Percentiles rank a stretch among this genome's conserved stretches.
phyloP scores from a whole-genome alignment of 2,329 filamentous ascomycete species.

The Xylaria arbuscula region DNA sequence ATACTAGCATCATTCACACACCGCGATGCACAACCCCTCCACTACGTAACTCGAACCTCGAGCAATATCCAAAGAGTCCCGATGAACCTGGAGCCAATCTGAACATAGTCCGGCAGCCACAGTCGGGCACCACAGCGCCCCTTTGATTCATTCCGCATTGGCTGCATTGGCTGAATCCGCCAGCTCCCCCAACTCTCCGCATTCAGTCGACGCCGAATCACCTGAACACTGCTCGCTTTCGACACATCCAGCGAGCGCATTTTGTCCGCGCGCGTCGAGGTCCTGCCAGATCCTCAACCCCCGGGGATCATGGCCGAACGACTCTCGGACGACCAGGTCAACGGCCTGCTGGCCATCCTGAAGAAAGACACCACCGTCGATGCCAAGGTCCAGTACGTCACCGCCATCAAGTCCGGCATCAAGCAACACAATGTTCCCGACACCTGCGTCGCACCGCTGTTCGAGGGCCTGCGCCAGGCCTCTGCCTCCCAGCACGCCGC shows the following conservation, averaged over 20 bases:
- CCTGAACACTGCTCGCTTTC: not conserved
- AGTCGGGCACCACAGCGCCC: not conserved
- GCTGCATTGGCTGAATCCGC: not conserved
- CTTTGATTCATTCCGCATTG: not conserved
- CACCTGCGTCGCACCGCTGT: slow-evolving; percentile 74
- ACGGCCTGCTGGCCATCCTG: slow-evolving; percentile 63
- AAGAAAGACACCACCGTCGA: slow-evolving; percentile 75
- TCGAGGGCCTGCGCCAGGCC: slow-evolving; percentile 82
- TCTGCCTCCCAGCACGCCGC: slow-evolving; percentile 80
- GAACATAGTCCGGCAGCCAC: not conserved
- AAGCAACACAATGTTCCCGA: slow-evolving; percentile 93
- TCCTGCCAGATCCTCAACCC: slow-evolving; percentile 45
- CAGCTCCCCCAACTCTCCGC: slow-evolving; percentile 14
- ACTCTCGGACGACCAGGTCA: slow-evolving; percentile 69
- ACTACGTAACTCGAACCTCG: slow-evolving; percentile 1
- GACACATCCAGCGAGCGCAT: slow-evolving; percentile 20
- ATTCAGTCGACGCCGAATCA: slow-evolving; percentile 7
- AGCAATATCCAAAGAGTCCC: not conserved
- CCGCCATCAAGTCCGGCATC: slow-evolving; percentile 84
- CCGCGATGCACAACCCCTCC: slow-evolving; percentile 9
- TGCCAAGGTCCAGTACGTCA: slow-evolving; percentile 76
- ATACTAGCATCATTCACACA: not conserved
- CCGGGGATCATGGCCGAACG: slow-evolving; percentile 63
- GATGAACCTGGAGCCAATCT: not conserved
- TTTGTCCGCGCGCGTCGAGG: slow-evolving; percentile 30